phyloP scores from a whole-genome alignment of 495 filamentous ascomycete species.

The Haplographium delicatum region DNA sequence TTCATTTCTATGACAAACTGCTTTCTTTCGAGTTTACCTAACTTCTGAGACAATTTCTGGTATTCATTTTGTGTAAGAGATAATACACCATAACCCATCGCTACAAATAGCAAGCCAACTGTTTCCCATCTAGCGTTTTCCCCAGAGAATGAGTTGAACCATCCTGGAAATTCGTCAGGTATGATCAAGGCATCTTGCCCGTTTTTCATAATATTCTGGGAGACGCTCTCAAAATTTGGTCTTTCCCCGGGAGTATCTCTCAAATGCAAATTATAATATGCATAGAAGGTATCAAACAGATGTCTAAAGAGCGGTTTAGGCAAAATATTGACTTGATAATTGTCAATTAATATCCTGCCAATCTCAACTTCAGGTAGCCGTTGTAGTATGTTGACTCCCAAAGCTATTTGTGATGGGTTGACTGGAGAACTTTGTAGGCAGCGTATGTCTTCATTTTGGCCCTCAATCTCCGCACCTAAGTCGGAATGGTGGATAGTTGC shows the following conservation, averaged over 20 bases:
- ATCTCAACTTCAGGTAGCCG: not conserved
- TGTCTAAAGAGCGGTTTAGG: not conserved
- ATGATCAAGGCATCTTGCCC: constrained; percentile 43
- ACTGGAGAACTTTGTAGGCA: not conserved
- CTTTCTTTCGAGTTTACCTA: constrained; percentile 26
- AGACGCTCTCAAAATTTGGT: constrained; percentile 37
- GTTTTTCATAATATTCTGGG: constrained; percentile 64
- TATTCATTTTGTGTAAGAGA: not conserved
- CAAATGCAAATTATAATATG: not conserved
- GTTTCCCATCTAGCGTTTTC: constrained; percentile 17
- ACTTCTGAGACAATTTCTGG: constrained; percentile 9
- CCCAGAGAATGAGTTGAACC: constrained; percentile 13
- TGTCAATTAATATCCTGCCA: not conserved
- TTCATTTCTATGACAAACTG: constrained; percentile 34
- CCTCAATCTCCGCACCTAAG: not conserved
- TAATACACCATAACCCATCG: not conserved
- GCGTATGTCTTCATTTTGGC: constrained; percentile 32
- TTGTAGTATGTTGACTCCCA: not conserved
- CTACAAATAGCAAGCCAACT: constrained; percentile 10
- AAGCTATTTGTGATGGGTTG: not conserved
- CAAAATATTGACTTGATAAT: not conserved
- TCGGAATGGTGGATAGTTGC: not conserved
- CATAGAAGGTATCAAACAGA: not conserved
- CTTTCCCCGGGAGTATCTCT: not conserved
- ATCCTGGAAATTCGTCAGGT: constrained; percentile 3